Evolutionary conservation across 1,139 yeast species (phyloP), one percentile per base, ranked within the genome.

Genomic region (Lodderomyces margitis): DNA sequence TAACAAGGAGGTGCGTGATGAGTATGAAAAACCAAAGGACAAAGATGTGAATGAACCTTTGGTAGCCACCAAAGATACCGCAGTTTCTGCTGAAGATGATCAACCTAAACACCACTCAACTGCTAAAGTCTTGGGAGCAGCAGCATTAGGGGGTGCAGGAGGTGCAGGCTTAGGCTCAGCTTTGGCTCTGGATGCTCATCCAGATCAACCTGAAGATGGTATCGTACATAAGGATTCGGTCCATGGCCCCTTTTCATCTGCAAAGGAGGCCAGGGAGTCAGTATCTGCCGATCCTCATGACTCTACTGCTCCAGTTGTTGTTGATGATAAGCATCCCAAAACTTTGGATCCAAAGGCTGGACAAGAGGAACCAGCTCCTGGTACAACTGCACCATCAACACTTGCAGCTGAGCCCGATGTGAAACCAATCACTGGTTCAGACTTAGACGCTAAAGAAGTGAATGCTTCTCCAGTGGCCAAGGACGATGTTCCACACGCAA

Each of bases 261-360:
- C 49, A 32, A 53, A 45, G 32, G 42, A 33, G 6, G 38, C 42
- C 15, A 40, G 21, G 11, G 27, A 42, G 21, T 38, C 44, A 10
- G 33, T 21, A 10, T 48, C 32, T 15, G 38, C 12, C n/a, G 37
- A 33, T 10, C 30, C 34, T 23, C 21, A 8, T 10, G 34, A 12
- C 4, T 16, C 31, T 17, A 27, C 36, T 27, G 38, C 33, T 9
- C 43, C 48, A 31, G 41, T 44, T 36, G 53, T 36, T 43, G 53
- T 43, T 39, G 49, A 41, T 19, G 50, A 46, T n/a, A 52, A 47
- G 14, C 52, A 48, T 14, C 43, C 57, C 16, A 57, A 59, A 43
- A 61, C 68, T 12, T 62, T 62, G 45, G 70, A 64, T 46, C 68
- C 70, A 43, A 57, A 58, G 40, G 61, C 61, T 21, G 55, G 53